These are phyloP conservation scores for Nemania bipapillata DNA, from an alignment of 2,329 filamentous ascomycete species.

Conservation along the genomic window DNA sequence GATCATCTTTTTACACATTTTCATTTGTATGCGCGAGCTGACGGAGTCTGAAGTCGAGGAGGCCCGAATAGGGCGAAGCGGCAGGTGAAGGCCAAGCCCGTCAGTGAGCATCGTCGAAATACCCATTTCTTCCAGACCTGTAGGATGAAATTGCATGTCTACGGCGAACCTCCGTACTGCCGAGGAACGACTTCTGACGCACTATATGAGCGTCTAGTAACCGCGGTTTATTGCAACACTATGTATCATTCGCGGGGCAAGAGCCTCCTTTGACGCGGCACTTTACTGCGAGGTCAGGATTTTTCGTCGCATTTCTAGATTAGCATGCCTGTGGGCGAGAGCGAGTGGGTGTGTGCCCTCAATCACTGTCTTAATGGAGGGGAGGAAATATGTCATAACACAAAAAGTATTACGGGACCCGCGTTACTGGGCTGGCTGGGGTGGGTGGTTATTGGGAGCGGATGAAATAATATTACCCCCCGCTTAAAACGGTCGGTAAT, in stretches of 20 bases:
- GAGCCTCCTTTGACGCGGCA: constrained; percentile 28
- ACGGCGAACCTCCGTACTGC: constrained; percentile 23
- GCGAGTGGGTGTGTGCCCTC: not conserved
- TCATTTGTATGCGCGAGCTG: not conserved
- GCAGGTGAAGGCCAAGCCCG: constrained; percentile 28
- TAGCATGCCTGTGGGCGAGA: not conserved
- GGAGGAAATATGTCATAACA: constrained; percentile 9
- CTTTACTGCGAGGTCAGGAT: constrained; percentile 14
- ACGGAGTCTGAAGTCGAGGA: constrained; percentile 8
- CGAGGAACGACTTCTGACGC: constrained; percentile 26
- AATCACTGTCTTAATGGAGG: constrained; percentile 9
- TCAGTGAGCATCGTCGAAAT: constrained; percentile 23
- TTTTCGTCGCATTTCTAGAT: not conserved
- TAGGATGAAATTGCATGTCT: constrained; percentile 31
- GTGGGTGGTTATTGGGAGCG: constrained; percentile 21
- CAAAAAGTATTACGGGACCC: not conserved
- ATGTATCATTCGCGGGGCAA: constrained; percentile 14
- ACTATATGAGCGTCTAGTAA: constrained; percentile 30
- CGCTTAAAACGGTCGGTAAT: constrained; percentile 37
- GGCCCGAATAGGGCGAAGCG: constrained; percentile 27
- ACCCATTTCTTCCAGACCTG: constrained; percentile 37
- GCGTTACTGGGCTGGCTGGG: constrained; percentile 2
- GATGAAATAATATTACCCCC: constrained; percentile 33
- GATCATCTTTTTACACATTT: constrained; percentile 13
- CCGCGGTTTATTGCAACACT: constrained; percentile 22